Conservation (phyloP, 2,329 filamentous ascomycete genomes). For the Conoideocrella luteorostrata region DNA sequence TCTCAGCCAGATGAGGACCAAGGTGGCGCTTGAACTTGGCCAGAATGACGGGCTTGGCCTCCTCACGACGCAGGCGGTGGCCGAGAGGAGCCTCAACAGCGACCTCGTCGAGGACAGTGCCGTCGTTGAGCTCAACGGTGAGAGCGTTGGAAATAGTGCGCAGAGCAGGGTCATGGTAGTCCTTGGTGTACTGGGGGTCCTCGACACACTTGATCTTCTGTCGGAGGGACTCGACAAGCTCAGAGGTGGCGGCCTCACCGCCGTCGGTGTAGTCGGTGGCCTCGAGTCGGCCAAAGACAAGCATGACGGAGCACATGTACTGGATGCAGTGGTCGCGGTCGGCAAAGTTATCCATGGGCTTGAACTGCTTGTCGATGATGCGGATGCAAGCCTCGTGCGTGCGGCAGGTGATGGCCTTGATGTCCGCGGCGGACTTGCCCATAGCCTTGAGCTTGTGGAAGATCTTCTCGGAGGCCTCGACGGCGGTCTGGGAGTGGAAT, state of each 20-base stretch:
- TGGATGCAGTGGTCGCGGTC: constrained; percentile 99
- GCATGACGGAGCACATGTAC: constrained; percentile 98
- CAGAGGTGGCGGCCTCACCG: constrained; percentile 82
- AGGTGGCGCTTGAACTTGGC: constrained; percentile 94
- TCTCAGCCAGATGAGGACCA: constrained; percentile 70
- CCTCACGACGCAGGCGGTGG: constrained; percentile 82
- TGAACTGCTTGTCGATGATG: constrained; percentile 99
- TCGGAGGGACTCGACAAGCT: constrained; percentile 83
- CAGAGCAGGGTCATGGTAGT: constrained; percentile 91
- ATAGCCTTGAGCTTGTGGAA: constrained; percentile 72
- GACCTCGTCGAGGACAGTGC: constrained; percentile 83
- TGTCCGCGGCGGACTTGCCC: constrained; percentile 89
- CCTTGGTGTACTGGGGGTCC: constrained; percentile 86
- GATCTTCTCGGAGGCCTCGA: constrained; percentile 88
- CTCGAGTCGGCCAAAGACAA: constrained; percentile 87
- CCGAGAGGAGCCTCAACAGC: constrained; percentile 91
- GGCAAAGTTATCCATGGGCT: constrained; percentile 99
- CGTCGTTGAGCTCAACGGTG: constrained; percentile 90
- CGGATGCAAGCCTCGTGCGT: constrained; percentile 98
- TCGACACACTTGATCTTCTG: constrained; percentile 95
- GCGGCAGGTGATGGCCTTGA: constrained; percentile 87
- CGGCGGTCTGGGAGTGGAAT: constrained; percentile 97
- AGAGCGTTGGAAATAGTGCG: constrained; percentile 97
- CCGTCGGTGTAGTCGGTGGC: constrained; percentile 92
- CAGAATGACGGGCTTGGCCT: constrained; percentile 96